Base-by-base conservation (phyloP, 1,284 basidiomycete genomes). In the Microbotryum intermedium region DNA sequence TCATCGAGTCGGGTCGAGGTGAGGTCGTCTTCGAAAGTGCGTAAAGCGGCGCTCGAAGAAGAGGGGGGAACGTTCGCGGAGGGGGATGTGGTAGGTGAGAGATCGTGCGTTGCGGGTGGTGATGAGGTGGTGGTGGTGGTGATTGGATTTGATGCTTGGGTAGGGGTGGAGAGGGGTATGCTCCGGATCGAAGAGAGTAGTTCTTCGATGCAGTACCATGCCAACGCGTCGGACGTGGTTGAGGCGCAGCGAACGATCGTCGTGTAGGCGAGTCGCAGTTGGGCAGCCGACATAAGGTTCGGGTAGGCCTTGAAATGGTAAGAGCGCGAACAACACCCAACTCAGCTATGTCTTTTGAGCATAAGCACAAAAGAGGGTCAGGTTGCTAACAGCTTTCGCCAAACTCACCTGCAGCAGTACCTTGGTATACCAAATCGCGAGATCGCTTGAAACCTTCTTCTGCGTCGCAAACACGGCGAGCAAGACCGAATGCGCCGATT, bases 401-500 rank as follows among this genome's bases (percentile, higher is more conserved):
- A 3, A 8, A 34, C 66, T 23, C 3, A 67, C 65, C 2, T 45
- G 42, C 7, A 70, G 63, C 2, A 71, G 54, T 0, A 70, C 44
- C 9, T 50, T 20, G 5, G 60, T 60, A 47, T 71, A 71, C 65
- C 65, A 69, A 1, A 60, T 55, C 9, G 61, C 53, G 6, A 70
- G 25, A 0, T 60, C 63, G 18, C 49, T 28, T 2, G 57, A 51
- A 39, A 60, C 59, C 1, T 28, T 26, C 50, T 65, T 69, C 16
- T 50, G 52, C 6, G 46, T n/a, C 2, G 60, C 55, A 42, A 68
- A 66, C 47, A 69, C 43, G 5, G 70, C 68, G 26, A 71, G 61
- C 21, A 71, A 21, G 29, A 66, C 67, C 2, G 70, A 70, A 43
- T 71, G 70, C 0, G 70, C 70, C 4, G 68, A 62, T 42, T 71